A percentile compares a stretch with the other conserved stretches of the same genome.
Evolutionary conservation across 1,284 basidiomycete genomes (phyloP).

Genomic region (Stygiomarasmius scandens): DNA sequence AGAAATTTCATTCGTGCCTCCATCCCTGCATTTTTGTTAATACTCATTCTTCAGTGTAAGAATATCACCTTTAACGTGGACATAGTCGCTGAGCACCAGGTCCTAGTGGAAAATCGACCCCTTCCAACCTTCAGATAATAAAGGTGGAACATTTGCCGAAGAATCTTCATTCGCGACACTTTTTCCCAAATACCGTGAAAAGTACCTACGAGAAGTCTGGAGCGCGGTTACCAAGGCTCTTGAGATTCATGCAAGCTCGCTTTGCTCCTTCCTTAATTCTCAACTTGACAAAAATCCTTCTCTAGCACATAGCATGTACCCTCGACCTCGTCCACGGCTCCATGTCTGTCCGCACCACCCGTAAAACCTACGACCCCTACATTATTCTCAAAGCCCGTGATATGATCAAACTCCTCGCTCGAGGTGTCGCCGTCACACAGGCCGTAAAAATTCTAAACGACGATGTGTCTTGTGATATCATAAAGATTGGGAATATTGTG

Average conservation of each 20-base stretch:
- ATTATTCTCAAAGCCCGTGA: slow-evolving; percentile 95
- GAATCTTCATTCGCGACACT: slow-evolving; percentile 98
- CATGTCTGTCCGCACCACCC: slow-evolving; percentile 96
- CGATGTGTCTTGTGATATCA: slow-evolving; percentile 91
- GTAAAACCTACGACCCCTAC: slow-evolving; percentile 97
- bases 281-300: not conserved
- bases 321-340: slow-evolving; percentile 96
- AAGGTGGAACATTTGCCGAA: slow-evolving; percentile 84
- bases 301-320: slow-evolving; percentile 85
- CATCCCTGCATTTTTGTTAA: slow-evolving; percentile 16
- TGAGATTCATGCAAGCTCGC: slow-evolving; percentile 70
- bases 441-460: slow-evolving; percentile 94
- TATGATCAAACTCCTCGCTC: slow-evolving; percentile 92
- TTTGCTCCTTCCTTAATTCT: not conserved
- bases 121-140: slow-evolving; percentile 79
- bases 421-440: slow-evolving; percentile 84
- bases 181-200: slow-evolving; percentile 98
- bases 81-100: not conserved
- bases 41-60: slow-evolving; percentile 31
- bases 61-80: not conserved
- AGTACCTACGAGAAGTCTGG: slow-evolving; percentile 95
- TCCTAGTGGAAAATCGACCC: slow-evolving; percentile 86
- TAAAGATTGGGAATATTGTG: slow-evolving; percentile 95
- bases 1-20: slow-evolving; percentile 35
- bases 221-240: slow-evolving; percentile 87